Evolutionary conservation across 805 yeast genomes (phyloP), one percentile per base, ranked within the genome.

Genomic region (Zygosaccharomyces bailii): DNA sequence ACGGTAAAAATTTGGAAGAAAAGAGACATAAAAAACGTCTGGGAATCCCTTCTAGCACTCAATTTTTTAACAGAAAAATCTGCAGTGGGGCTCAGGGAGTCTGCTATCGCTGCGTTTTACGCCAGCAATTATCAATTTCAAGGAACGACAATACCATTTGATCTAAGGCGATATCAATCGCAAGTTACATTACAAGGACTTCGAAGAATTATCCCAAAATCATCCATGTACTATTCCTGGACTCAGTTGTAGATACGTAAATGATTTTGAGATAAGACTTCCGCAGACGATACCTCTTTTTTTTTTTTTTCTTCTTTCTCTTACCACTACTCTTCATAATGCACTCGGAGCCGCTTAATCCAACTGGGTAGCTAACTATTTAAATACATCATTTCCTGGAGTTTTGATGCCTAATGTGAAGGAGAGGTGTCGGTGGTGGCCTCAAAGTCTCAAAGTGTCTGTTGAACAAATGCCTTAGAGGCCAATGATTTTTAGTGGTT

Each of bases 41-140:
- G 96, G 96, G 93, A 86, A 52, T 68, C 75, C 1, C 60, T 89
- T 24, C 76, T 76, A 50, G 67, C 67, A n/a, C 52, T 73, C 21
- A 82, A 84, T 1, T 58, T 86, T 4, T 55, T 86, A 9, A 54
- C 73, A 4, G 80, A 75, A 43, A 68, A 67, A 27, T 63, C 71
- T 19, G 72, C 72, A 5, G 60, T 73, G 3, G 72, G 74, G 6
- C 61, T 67, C 35, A 68, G 67, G 40, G 71, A 64, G 42, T 74
- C 71, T 44, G 67, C 66, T 2, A 50, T 45, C n/a, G 65, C 65
- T 7, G 68, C 65, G 11, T 67, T 70, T 24, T 71, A 68, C 40
- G 64, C 68, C 5, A 58, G 74, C 40, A 66, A 67, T 41, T 56
- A 60, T 24, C 71, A 73, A 63, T 67, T 74, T 11, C 60, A 65